Evolutionary conservation across 2,329 filamentous ascomycete genomes (phyloP), one percentile per base, ranked within the genome.

Genomic region (Didymella exigua): DNA sequence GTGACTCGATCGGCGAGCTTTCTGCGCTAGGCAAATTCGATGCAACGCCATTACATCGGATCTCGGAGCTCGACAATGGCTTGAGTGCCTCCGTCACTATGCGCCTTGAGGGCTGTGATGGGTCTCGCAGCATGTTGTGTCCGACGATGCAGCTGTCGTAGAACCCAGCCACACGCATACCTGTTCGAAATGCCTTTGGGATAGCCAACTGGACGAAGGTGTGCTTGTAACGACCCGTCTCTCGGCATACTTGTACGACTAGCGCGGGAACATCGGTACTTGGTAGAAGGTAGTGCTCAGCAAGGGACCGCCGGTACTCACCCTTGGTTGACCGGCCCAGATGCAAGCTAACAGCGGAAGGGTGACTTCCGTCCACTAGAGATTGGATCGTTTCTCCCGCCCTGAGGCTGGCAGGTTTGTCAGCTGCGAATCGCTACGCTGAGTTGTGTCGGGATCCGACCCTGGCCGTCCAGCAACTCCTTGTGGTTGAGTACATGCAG

Each of bases 181-280:
- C 16, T 16, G 14, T 16, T n/a, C 16, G 33, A 27, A 36, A 27
- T 34, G 33, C 21, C 16, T 5, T 13, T 4, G 3, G 18, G 16
- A 14, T 27, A 24, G 27, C 46, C 52, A 46, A 13, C 46, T 29
- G 30, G 42, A 30, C 13, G 13, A 18, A 13, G 13, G 14, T 21
- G 4, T 31, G 6, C 14, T 26, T 41, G 13, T 21, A 11, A 23
- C 21, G 31, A 9, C 9, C 24, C 18, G 27, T 7, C 26, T 1
- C 11, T 49, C 30, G 41, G 47, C 52, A 42, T 26, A 47, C 42
- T 36, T 51, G 46, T 31, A 40, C 43, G 37, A 52, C 37, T 52
- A 26, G 31, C 18, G 42, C n/a, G 26, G 14, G 21, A 31, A 43
- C 13, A 16, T 42, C 29, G 30, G 21, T 31, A 26, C 47, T 27